Evolutionary conservation across 2,329 filamentous ascomycete species (phyloP).

Genomic region (Stachybotrys echinatus): DNA sequence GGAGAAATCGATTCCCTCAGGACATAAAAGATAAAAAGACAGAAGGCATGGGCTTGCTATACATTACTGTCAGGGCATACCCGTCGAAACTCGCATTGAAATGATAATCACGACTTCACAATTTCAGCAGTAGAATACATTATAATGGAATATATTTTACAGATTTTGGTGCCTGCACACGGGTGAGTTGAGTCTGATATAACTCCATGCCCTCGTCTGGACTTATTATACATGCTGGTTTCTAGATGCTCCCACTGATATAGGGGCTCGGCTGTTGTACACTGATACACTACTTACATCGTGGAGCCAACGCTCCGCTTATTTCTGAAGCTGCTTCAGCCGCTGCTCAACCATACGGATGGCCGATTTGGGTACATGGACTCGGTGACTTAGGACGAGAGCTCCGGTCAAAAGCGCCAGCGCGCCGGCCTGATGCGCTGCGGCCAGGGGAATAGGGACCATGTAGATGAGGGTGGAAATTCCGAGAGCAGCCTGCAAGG

Average conservation of each 20-base stretch:
- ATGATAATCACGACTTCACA: neutral
- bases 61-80: neutral
- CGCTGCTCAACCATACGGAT: constrained; percentile 53
- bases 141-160: neutral
- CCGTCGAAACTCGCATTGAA: neutral
- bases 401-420: constrained; percentile 79
- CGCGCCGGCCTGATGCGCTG: constrained; percentile 87
- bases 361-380: constrained; percentile 67
- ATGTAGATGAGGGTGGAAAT: constrained; percentile 92
- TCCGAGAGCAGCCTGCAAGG: constrained; percentile 76
- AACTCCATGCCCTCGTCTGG: neutral
- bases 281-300: no score
- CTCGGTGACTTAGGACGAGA: constrained; percentile 70
- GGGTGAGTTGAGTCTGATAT: neutral
- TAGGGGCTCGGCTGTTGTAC: no score
- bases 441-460: constrained; percentile 82
- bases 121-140: neutral
- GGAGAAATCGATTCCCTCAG: no score
- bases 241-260: no score
- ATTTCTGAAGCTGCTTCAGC: constrained; percentile 17
- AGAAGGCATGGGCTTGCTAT: no score
- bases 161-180: neutral
- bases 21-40: no score
- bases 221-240: neutral
- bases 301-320: neutral